phyloP scores from a whole-genome alignment of 352 stramenopile species.

The Globisporangium recalcitrans region DNA sequence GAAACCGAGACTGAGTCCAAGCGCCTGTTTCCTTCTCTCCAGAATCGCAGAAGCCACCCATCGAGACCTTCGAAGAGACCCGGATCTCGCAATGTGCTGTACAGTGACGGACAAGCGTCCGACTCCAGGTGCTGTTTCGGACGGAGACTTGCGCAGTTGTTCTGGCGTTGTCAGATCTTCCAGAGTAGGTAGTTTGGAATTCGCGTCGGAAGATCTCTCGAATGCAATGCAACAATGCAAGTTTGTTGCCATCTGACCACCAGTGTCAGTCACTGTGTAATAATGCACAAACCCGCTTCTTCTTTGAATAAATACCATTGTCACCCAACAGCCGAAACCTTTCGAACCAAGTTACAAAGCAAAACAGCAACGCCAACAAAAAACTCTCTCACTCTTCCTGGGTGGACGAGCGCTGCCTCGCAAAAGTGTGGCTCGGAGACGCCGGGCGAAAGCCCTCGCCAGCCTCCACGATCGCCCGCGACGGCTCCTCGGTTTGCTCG shows the following conservation, averaged over 20 bases:
- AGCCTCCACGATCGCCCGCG: neutral
- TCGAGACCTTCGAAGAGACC: constrained; percentile 1
- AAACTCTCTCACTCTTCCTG: neutral
- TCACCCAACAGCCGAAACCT: neutral
- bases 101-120: too few relatives aligned
- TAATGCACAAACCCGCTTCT: neutral
- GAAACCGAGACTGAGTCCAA: neutral
- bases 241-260: too few relatives aligned
- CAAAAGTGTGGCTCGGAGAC: neutral
- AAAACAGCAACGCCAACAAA: neutral
- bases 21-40: neutral
- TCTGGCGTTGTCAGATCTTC: too few relatives aligned
- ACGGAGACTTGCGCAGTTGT: too few relatives aligned
- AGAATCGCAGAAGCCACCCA: neutral
- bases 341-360: neutral
- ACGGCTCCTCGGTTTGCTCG: neutral
- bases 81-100: constrained; percentile 26
- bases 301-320: neutral
- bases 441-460: neutral
- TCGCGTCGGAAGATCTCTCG: too few relatives aligned
- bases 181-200: too few relatives aligned
- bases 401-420: neutral
- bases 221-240: too few relatives aligned
- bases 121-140: too few relatives aligned
- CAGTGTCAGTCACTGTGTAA: neutral